Evolutionary conservation across 2,329 filamentous ascomycete genomes (phyloP), one percentile per base, ranked within the genome.

Genomic region (Stachybotrys elegans): DNA sequence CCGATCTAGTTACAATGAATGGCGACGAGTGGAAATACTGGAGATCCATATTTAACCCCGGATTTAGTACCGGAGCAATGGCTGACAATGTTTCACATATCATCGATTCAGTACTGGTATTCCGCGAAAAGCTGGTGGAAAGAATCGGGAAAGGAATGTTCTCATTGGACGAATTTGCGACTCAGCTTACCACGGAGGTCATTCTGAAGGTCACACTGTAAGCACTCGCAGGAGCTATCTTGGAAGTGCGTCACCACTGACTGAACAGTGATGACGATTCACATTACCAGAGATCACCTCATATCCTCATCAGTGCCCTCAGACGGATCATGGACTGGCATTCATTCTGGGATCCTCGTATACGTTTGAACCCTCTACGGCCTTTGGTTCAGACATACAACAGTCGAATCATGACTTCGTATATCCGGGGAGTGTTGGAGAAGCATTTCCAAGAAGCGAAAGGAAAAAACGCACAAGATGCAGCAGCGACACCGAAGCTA

Each of bases 1-100:
- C 36, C n/a, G n/a, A 39, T 22, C 36, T 39, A 21, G 36, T 39
- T 5, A 39, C 36, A 5, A 39, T 39, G 36, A 39, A 39, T 39
- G 36, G 36, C 4, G 14, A 22, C 6, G 36, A 39, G 6, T 39
- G 36, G 36, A 39, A 39, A 39, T 39, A 39, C 19, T 39, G 36
- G 36, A 39, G 36, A 23, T 39, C 36, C 6, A 7, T 39, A 6
- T 39, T 39, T 21, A 39, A 39, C 20, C 36, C 36, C 7, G 36
- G 36, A 5, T 39, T 39, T 14, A 39, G 36, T 16, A 39, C 36
- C 7, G 36, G 36, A 6, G 36, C 36, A 6, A 39, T 39, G 36
- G 5, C n/a, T 7, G n/a, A 23, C 8, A 39, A 39, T 16, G 36
- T 39, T 37, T 21, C 36, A 14, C 20, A 39, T 39, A 39, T 39